phyloP scores from a whole-genome alignment of 2,329 filamentous ascomycete genomes.

The Parastagonospora avenae region DNA sequence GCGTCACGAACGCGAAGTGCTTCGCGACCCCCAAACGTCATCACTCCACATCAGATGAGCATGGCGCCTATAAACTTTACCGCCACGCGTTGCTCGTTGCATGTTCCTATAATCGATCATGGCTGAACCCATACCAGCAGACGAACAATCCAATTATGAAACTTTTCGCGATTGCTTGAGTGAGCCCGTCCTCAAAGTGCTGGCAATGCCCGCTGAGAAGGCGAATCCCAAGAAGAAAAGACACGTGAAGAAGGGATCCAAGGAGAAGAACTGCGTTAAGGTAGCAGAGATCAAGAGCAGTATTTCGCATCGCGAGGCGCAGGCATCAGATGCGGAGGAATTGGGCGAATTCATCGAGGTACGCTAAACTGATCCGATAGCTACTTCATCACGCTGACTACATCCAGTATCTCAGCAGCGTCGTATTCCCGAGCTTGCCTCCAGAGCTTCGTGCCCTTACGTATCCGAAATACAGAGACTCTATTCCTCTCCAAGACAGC shows the following conservation, averaged over 20 bases:
- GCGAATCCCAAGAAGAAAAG: conserved; percentile 53
- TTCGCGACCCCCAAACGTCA: conserved; percentile 22
- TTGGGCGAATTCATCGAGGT: conserved; percentile 79
- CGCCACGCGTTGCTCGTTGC: conserved; percentile 2
- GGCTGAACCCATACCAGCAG: conserved; percentile 38
- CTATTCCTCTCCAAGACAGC: conserved; percentile 55
- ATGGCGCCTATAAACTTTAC: conserved; percentile 12
- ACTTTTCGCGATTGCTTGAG: conserved; percentile 78
- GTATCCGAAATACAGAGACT: conserved; percentile 61
- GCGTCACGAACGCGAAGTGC: conserved; percentile 19
- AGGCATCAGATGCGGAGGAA: conserved; percentile 63
- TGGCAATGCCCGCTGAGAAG: conserved; percentile 53
- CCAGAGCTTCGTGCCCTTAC: conserved; percentile 64
- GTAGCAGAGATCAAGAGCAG: conserved; percentile 7
- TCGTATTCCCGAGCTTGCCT: conserved; percentile 72
- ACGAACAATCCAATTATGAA: conserved; percentile 62
- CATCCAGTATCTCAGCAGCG: conserved; percentile 67
- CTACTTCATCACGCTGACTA: not conserved
- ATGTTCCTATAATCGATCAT: conserved; percentile 19
- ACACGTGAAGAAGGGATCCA: conserved; percentile 37
- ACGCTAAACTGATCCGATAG: conserved; percentile 14
- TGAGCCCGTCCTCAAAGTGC: conserved; percentile 68
- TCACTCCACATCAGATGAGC: conserved; percentile 11
- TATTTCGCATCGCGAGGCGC: conserved; percentile 6
- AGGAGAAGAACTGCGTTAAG: conserved; percentile 21